Conservation (phyloP, 495 filamentous ascomycete genomes). For the Talaromyces ruber region DNA sequence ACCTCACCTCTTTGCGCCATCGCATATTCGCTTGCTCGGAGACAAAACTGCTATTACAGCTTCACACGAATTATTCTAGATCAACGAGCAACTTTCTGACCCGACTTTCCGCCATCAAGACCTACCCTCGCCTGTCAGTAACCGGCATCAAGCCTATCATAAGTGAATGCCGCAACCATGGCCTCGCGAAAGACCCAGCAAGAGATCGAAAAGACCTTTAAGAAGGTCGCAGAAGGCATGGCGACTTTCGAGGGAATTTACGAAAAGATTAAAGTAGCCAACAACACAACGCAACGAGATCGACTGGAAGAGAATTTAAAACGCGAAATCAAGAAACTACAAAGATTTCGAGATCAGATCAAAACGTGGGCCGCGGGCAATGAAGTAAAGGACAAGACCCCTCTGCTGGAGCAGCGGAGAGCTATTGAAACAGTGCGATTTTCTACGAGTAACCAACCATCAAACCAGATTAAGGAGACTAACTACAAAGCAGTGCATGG, state of each 20-base stretch:
- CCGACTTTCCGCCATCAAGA: not conserved
- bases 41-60: too few species aligned
- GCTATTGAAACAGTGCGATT: constrained; percentile 81
- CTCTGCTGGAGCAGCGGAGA: constrained; percentile 84
- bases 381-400: constrained; percentile 98
- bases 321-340: constrained; percentile 99
- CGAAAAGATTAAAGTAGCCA: constrained; percentile 87
- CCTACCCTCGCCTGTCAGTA: not conserved
- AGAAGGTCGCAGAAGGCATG: constrained; percentile 91
- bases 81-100: not conserved
- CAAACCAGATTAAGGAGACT: constrained; percentile 13
- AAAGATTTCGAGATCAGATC: constrained; percentile 94
- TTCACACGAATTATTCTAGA: not conserved
- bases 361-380: constrained; percentile 96
- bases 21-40: not conserved
- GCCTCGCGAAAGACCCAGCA: constrained; percentile 90
- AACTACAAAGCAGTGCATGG: constrained; percentile 74
- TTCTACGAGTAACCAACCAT: not conserved
- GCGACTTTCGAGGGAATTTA: constrained; percentile 84
- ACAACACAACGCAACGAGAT: constrained; percentile 91
- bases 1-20: not conserved
- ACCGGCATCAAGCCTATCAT: constrained; percentile 9
- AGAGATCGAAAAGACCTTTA: constrained; percentile 98
- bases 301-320: constrained; percentile 96
- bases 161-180: constrained; percentile 48